Base-by-base conservation (phyloP, 768 basidiomycete genomes). In the Calocera viscosa region DNA sequence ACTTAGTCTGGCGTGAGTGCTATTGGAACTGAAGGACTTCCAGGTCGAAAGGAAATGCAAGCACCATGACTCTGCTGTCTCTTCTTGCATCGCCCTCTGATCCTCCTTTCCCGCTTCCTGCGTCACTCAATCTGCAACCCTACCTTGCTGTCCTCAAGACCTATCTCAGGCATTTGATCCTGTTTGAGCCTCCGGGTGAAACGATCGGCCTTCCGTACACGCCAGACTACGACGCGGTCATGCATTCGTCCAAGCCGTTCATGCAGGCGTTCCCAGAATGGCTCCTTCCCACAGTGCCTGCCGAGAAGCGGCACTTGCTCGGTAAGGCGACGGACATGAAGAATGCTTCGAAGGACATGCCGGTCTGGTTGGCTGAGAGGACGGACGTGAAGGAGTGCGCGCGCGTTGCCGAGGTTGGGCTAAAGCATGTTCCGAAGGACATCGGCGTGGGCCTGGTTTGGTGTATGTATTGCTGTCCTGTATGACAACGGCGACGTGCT, bases 201-300 rank as follows among this genome's bases (percentile, higher is more conserved):
- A 60, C 26, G 26, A 60, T 60, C 53, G 53, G 53, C 53, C 53
- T 60, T 26, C 53, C 53, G 7, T 60, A 60, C 53, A 60, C 53
- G 53, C 53, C 53, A 14, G 53, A 60, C 53, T 60, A 60, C 26
- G 53, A 11, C 2, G 53, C 53, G 10, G 53, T 60, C 26, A 60
- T 60, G 14, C 2, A 60, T 32, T 60, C 53, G 5, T 7, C 11
- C 53, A 60, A 60, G 53, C 53, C 53, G 3, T 60, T 60, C 53
- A 12, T 60, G 11, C 14, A 60, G 30, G 53, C 53, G 14, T 60
- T 60, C 53, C 53, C 53, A 2, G 53, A 14, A 8, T 60, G 53
- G 53, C 53, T 60, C 53, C 7, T 60, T 26, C 53, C 53, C 5
- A 60, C 53, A 11, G 53, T 60, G 14, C 53, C 53, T 3, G 53